Conservation (phyloP, 352 stramenopile genomes). For the Salisapilia sapeloensis region DNA sequence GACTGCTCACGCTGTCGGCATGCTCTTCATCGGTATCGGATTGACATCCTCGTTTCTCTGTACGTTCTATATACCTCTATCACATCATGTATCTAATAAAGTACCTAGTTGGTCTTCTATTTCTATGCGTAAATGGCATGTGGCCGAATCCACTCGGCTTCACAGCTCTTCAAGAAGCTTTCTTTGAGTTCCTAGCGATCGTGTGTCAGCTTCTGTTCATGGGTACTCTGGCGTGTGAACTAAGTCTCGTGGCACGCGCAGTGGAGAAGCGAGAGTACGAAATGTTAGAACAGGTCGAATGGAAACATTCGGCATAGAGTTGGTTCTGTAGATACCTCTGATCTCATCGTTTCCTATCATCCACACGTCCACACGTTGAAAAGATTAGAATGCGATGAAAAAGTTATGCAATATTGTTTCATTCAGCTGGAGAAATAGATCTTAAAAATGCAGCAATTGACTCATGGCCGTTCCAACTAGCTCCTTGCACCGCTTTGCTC, state of each 20-base stretch:
- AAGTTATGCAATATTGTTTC: too few species aligned
- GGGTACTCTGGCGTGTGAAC: constrained; percentile 63
- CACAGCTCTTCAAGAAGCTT: constrained; percentile 62
- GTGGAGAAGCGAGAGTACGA: constrained; percentile 48
- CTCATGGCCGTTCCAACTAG: too few species aligned
- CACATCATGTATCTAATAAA: not conserved
- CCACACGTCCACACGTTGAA: too few species aligned
- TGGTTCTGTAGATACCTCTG: too few species aligned
- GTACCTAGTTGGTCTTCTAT: constrained; percentile 43
- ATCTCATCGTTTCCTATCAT: too few species aligned
- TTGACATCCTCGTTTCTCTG: constrained; percentile 45
- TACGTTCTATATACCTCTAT: constrained; percentile 6
- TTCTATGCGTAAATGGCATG: constrained; percentile 64
- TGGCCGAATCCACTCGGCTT: constrained; percentile 68
- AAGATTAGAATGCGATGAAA: too few species aligned
- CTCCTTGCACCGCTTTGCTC: too few species aligned
- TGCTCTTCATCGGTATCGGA: constrained; percentile 21
- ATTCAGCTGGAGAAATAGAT: too few species aligned
- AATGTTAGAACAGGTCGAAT: constrained; percentile 39
- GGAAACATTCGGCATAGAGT: constrained; percentile 1
- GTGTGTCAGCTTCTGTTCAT: constrained; percentile 80
- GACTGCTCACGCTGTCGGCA: constrained; percentile 28
- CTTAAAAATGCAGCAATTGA: too few species aligned
- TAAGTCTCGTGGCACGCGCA: constrained; percentile 30
- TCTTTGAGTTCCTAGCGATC: constrained; percentile 72